These are phyloP conservation scores for Ocimum tenuiflorum DNA, from an alignment of 257 asterid species.

Conservation along the genomic window DNA sequence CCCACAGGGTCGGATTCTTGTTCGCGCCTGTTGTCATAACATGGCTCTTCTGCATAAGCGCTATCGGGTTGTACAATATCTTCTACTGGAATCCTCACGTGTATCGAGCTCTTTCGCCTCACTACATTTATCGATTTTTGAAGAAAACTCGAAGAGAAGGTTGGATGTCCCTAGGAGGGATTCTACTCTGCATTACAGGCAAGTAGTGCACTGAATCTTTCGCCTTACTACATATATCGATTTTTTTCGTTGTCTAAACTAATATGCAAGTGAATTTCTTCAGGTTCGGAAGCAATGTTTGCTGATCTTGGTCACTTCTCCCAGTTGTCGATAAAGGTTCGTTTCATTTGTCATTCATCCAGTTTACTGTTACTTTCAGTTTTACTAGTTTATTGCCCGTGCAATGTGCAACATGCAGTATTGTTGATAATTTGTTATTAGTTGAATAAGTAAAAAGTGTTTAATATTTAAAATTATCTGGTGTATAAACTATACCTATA, in stretches of 20 bases:
- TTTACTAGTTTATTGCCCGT: too few species aligned
- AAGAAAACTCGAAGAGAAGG: constrained; percentile 65
- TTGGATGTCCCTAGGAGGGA: constrained; percentile 88
- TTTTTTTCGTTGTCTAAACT: neutral
- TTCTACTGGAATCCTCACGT: constrained; percentile 68
- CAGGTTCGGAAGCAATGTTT: constrained; percentile 99
- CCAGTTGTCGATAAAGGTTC: constrained; percentile 79
- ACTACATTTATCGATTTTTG: constrained; percentile 65
- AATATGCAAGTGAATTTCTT: neutral
- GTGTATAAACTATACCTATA: too few species aligned
- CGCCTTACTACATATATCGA: neutral
- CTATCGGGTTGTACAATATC: constrained; percentile 68
- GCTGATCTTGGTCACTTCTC: constrained; percentile 94
- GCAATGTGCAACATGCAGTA: too few species aligned
- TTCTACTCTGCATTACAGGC: constrained; percentile 80
- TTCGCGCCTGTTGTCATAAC: constrained; percentile 78
- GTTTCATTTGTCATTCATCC: neutral
- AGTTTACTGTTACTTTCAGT: too few species aligned
- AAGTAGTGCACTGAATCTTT: neutral
- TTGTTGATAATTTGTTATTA: too few species aligned
- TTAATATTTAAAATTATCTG: too few species aligned
- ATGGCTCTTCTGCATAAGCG: constrained; percentile 82
- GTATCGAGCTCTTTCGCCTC: constrained; percentile 71
- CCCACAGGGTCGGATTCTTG: constrained; percentile 87
- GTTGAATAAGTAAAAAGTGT: too few species aligned